Evolutionary conservation across 1,284 basidiomycete genomes (phyloP), one percentile per base, ranked within the genome.

Genomic region (Microbotryum lychnidis-dioicae): DNA sequence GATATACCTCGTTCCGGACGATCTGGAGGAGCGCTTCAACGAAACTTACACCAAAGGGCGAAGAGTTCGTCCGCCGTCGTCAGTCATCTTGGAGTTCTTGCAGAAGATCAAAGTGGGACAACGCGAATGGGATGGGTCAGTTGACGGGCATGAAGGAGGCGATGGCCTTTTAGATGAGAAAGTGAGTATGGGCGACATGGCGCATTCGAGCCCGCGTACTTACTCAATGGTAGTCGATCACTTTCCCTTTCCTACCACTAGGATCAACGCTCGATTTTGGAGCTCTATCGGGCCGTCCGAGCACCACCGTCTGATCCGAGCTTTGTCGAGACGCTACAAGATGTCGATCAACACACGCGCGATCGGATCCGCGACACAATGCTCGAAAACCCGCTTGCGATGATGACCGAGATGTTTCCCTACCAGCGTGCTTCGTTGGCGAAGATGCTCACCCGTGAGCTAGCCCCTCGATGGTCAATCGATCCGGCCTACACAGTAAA

Each of bases 381-480:
- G 16, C 42, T 29, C 3, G 55, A 62, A 3, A 50, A 56, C 16
- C 60, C 67, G 3, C 57, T 46, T 14, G 66, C 63, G 0, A 21
- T 66, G 25, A 23, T 21, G 50, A 60, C 60, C 12, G 50, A 60
- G 10, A 48, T 64, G n/a, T 66, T 56, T 50, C 47, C 54, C 0
- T 64, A 64, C 29, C 63, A 66, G 48, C 57, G 63, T 60, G 63
- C 61, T 0, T 67, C 66, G 10, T 55, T 71, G 37, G 68, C 65
- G 52, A 71, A 70, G 58, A 68, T 71, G 65, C 67, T 70, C 14
- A 48, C 63, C 6, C 56, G 69, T 5, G 70, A 71, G 50, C 61
- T 70, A 1, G 64, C 63, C 1, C 70, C 70, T 10, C 61, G 64
- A 10, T 9, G 25, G 6, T 8, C 57, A 21, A 56, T 58, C 4